A percentile compares a stretch with the other conserved stretches of the same genome.
Evolutionary conservation across 2,329 filamentous ascomycete genomes (phyloP).

Genomic region (Claviceps pazoutovae): DNA sequence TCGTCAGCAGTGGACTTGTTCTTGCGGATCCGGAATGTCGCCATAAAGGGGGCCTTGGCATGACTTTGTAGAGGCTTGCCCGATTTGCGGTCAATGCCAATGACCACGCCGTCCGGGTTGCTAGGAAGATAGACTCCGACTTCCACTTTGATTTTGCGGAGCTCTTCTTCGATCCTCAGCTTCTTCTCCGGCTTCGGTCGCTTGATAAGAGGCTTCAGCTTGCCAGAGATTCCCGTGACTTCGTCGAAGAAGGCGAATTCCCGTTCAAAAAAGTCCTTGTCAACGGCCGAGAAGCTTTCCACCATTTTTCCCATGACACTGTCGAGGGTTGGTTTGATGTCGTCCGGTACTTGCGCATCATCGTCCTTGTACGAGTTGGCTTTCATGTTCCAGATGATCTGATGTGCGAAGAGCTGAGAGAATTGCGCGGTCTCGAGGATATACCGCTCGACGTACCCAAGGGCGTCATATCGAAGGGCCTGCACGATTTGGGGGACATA

Average conservation of each 20-base stretch:
- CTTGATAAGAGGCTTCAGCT: slow-evolving; percentile 87
- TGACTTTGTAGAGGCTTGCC: slow-evolving; percentile 96
- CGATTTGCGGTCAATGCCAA: slow-evolving; percentile 95
- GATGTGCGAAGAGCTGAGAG: slow-evolving; percentile 95
- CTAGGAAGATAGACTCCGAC: slow-evolving; percentile 94
- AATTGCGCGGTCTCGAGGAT: slow-evolving; percentile 95
- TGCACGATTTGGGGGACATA: slow-evolving; percentile 98
- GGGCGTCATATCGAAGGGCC: slow-evolving; percentile 75
- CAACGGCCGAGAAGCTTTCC: slow-evolving; percentile 62
- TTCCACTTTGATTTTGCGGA: slow-evolving; percentile 93
- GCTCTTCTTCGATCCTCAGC: slow-evolving; percentile 95
- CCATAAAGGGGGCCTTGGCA: slow-evolving; percentile 98
- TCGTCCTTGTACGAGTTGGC: slow-evolving; percentile 98
- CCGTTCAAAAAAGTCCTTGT: slow-evolving; percentile 77
- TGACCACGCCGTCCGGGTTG: slow-evolving; percentile 92
- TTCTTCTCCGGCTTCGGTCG: slow-evolving; percentile 92
- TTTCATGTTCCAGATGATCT: slow-evolving; percentile 99
- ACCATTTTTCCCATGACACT: slow-evolving; percentile 77
- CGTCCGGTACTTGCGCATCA: slow-evolving; percentile 76
- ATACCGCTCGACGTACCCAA: slow-evolving; percentile 92
- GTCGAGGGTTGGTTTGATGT: slow-evolving; percentile 86
- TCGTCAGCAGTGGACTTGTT: slow-evolving; percentile 30
- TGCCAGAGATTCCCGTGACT: slow-evolving; percentile 89
- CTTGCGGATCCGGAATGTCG: slow-evolving; percentile 93
- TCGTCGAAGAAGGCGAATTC: slow-evolving; percentile 98